Evolutionary conservation across 345 rosid species (phyloP), one percentile per base, ranked within the genome.

Genomic region (Pistacia integerrima): DNA sequence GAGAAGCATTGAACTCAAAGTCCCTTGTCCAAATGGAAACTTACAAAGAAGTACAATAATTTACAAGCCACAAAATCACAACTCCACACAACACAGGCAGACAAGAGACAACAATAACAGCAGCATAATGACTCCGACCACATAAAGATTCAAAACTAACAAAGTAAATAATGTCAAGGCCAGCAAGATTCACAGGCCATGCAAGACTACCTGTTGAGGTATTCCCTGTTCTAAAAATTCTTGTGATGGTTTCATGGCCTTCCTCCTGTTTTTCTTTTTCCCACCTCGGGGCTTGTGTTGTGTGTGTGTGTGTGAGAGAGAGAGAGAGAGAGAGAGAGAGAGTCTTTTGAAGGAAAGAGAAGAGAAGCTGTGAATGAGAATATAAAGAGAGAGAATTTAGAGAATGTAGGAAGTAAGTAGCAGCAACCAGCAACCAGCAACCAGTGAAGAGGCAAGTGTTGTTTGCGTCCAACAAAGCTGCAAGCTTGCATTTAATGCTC

Each of bases 201-300:
- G 57, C 59, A 61, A 74, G 68, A 68, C 33, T 81, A 88, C 96
- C 96, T 90, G 86, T 8, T 69, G 87, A 83, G 87, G 70, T 18
- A 82, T 58, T 70, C 91, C 91, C 56, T 79, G 85, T 78, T 90
- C 94, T 64, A 80, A 60, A 61, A 63, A 69, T 59, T 77, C 82
- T 38, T 76, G 85, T 57, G 90, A 78, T 49, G 83, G 87, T 85
- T 74, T 82, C 94, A 88, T 90, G 84, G 79, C 79, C 78, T 72
- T 54, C 28, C 9, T 70, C 16, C 14, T 35, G 14, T 51, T 28
- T 9, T 12, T 12, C 11, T 11, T 12, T 56, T 11, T 36, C 38
- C 16, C 33, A 11, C 33, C 3, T 18, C 22, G 12, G 64, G 11
- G 51, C 59, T 59, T 72, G 25, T 44, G 14, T 13, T 71, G 79